Conservation (phyloP, 108 stramenopile genomes). For the Cylindrotheca fusiformis region DNA sequence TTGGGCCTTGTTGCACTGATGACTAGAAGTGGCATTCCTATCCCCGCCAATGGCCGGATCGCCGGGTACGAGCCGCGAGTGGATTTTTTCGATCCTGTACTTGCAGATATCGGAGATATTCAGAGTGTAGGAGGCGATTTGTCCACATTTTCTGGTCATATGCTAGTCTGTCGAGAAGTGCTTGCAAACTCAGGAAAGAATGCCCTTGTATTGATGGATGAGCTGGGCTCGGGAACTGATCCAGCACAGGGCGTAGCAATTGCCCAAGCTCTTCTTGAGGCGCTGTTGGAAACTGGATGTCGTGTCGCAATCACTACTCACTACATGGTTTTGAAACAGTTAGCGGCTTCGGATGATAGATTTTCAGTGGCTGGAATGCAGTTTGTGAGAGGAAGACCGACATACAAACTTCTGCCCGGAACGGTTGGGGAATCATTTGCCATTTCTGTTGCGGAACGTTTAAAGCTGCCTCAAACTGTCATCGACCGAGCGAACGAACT, state of each 20-base stretch:
- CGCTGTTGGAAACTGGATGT: constrained; percentile 76
- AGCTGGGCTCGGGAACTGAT: constrained; percentile 93
- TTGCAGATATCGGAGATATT: constrained; percentile 94
- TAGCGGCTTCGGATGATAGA: constrained; percentile 81
- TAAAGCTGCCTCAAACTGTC: constrained; percentile 69
- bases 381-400: constrained; percentile 83
- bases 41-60: constrained; percentile 51
- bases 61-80: constrained; percentile 54
- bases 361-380: constrained; percentile 93
- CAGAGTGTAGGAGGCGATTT: constrained; percentile 91
- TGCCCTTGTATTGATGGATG: constrained; percentile 92
- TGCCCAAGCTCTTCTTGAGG: constrained; percentile 92
- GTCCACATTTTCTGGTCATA: constrained; percentile 93
- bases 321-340: constrained; percentile 88
- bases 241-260: constrained; percentile 94
- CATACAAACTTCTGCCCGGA: constrained; percentile 89
- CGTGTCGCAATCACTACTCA: constrained; percentile 94
- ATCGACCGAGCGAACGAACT: constrained; percentile 75
- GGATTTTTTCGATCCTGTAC: constrained; percentile 84
- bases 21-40: constrained; percentile 86
- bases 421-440: constrained; percentile 93
- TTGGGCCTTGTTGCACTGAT: constrained; percentile 87
- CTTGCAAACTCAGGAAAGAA: constrained; percentile 53
- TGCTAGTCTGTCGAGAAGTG: constrained; percentile 85
- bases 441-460: constrained; percentile 82